Base-by-base conservation (phyloP, 2,329 filamentous ascomycete species). In the Epichloe glyceriae region DNA sequence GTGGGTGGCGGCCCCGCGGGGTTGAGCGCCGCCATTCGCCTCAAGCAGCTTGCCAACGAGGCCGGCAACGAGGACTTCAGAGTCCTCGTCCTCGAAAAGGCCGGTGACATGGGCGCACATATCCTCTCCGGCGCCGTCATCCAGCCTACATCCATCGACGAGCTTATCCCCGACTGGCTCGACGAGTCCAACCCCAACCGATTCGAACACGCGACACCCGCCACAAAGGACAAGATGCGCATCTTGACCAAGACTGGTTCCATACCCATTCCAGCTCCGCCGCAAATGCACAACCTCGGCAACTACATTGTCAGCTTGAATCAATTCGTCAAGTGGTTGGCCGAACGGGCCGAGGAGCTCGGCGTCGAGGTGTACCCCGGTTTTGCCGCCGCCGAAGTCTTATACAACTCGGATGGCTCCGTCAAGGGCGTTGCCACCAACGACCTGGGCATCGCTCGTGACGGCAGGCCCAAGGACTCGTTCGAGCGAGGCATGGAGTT, bases 401-500 rank as follows among this genome's bases (percentile, higher is more conserved):
- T 98, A 14, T 98, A 96, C 68, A 80, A 82, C 57, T 61, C 80
- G 3, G 91, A 96, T 64, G 91, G 91, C 3, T 87, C 87, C 1
- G 93, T 98, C 48, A 84, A 83, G 67, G 93, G 93, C 57, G 91
- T 98, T 40, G 93, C 93, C 17, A 98, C 93, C 45, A 97, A 97
- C 62, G 93, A 98, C 62, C 73, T 96, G 20, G 93, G 93, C 39
- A 79, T 98, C 53, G 83, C 78, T 10, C 79, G 89, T 50, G 79
- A 86, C 60, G 91, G 91, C 39, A 85, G 85, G 66, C 81, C 90
- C 37, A 96, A 95, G 72, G 86, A 93, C 51, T 83, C 77, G 6
- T 98, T 96, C 62, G 90, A 97, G 74, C 80, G 93, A 54, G 93
- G 93, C 53, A 98, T 98, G 93, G 93, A 95, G 70, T 98, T 98